Conservation (phyloP, 495 filamentous ascomycete species). For the Xylaria flabelliformis region DNA sequence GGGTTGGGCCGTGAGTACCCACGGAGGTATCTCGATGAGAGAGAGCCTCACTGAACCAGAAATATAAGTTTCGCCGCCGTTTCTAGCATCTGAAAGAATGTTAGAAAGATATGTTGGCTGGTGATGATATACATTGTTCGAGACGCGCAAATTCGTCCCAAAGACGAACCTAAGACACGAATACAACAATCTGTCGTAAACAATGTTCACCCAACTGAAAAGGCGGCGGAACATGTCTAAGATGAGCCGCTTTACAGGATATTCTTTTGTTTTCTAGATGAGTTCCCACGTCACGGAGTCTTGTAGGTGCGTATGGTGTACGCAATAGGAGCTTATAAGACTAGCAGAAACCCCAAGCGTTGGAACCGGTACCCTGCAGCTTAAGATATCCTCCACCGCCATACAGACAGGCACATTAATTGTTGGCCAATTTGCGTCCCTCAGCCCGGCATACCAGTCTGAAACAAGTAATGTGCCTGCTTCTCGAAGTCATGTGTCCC, state of each 20-base stretch:
- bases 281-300: not conserved
- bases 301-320: constrained; percentile 14
- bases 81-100: constrained; percentile 16
- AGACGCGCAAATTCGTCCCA: constrained; percentile 4
- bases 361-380: constrained; percentile 4
- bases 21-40: not conserved
- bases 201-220: not conserved
- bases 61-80: constrained; percentile 11
- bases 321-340: constrained; percentile 19
- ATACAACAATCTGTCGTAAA: not conserved
- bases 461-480: constrained; percentile 18
- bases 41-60: not conserved
- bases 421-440: not conserved
- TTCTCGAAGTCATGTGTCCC: constrained; percentile 22
- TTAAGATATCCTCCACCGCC: not conserved
- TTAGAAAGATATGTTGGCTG: not conserved
- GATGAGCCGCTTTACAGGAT: not conserved
- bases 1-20: not conserved
- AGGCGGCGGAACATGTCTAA: constrained; percentile 19
- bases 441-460: constrained; percentile 2
- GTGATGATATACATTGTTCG: constrained; percentile 21
- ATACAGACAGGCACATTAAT: not conserved
- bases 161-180: constrained; percentile 2
- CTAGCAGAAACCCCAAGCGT: not conserved
- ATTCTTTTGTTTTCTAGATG: not conserved